Conservation (phyloP, 352 stramenopile species). For the Pelagophyceae sp. region DNA sequence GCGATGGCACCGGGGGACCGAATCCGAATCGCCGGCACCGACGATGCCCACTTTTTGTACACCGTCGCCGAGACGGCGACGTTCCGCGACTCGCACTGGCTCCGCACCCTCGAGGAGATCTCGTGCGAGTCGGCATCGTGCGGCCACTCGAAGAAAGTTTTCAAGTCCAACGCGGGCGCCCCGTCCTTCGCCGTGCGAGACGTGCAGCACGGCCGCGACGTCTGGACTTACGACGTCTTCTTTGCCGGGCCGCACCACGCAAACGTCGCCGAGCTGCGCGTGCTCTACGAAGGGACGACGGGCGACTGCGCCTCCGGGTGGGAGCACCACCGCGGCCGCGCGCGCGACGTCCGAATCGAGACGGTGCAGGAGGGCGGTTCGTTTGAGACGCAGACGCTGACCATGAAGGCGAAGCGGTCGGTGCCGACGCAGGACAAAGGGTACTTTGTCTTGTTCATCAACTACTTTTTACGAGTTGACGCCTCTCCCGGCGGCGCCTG, state of each 20-base stretch:
- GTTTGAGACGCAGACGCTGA: constrained; percentile 31
- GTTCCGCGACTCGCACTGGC: constrained; percentile 9
- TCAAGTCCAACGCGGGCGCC: neutral
- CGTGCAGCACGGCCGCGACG: constrained; percentile 38
- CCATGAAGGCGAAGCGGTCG: constrained; percentile 3
- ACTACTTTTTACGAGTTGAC: neutral
- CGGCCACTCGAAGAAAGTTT: neutral
- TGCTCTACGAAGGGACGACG: constrained; percentile 41
- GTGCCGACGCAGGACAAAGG: neutral
- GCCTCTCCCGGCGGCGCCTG: constrained; percentile 1
- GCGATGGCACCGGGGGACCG: constrained; percentile 38
- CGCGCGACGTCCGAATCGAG: constrained; percentile 39
- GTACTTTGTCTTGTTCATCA: constrained; percentile 26
- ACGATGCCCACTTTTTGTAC: constrained; percentile 23
- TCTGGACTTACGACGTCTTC: constrained; percentile 57
- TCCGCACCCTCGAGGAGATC: neutral
- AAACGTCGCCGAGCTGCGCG: constrained; percentile 44
- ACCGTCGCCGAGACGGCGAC: constrained; percentile 30
- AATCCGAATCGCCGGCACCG: constrained; percentile 31
- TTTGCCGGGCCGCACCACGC: constrained; percentile 50
- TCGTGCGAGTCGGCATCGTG: neutral
- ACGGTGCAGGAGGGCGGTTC: constrained; percentile 45
- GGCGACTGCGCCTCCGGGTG: constrained; percentile 38
- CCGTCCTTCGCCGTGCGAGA: constrained; percentile 7
- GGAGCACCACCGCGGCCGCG: constrained; percentile 39